Evolutionary conservation across 768 basidiomycete species (phyloP), one percentile per base, ranked within the genome.

Genomic region (Rhizopogon rudus): DNA sequence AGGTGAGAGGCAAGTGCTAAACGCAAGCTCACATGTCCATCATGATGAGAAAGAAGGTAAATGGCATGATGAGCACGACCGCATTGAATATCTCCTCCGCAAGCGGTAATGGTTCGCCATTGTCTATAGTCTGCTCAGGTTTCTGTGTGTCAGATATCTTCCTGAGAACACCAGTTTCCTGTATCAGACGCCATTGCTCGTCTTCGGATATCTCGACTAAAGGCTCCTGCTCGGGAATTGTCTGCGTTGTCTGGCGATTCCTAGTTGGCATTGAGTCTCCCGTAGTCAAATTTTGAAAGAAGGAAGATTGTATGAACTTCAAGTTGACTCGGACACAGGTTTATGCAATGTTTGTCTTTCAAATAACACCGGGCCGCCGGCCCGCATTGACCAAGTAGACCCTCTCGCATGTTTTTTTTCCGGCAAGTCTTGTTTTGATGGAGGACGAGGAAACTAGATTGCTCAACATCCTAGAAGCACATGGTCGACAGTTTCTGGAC

Each of bases 11-110:
- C 41, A 35, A 46, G 29, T 9, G 43, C 17, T 6, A 29, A 51
- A 20, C 35, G n/a, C 33, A 55, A 17, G 73, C 88, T 63, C 65
- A 93, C 91, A 93, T 88, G 65, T 91, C 86, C 88, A 93, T 91
- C 74, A 91, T 72, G 14, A 92, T 63, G 40, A 92, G 75, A 49
- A 92, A 71, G 64, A 85, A 92, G 3, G 82, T 82, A 62, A 88
- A 82, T 0, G 91, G 91, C 35, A 88, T 84, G 53, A 91, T 80
- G 52, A 87, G 71, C 17, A 87, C 67, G 16, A 79, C 60, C 9
- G 87, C 74, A 59, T 83, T 79, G 68, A 91, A 84, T 40, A 91
- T 75, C 71, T 92, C 90, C 57, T 88, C 86, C 6, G 75, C 75
- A 3, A 87, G 70, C 17, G 79, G 69, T 8, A 72, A 56, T 28